phyloP scores from a whole-genome alignment of 306 rosid species.

The Cucumis melo region DNA sequence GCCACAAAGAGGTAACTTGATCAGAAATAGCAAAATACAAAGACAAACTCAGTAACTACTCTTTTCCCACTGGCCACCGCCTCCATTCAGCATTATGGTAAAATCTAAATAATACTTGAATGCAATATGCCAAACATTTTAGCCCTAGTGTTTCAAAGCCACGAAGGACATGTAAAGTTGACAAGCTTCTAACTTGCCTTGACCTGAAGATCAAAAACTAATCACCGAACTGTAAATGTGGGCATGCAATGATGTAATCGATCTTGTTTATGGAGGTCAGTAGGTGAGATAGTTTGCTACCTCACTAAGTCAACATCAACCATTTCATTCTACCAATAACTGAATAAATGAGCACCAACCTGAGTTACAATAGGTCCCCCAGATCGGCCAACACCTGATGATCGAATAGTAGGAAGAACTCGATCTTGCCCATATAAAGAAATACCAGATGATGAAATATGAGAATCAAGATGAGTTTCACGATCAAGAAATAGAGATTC shows the following conservation, averaged over 20 bases:
- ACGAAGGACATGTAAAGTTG: not conserved
- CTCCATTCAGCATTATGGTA: not conserved
- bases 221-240: not conserved
- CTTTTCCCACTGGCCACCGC: not conserved
- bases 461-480: slow-evolving; percentile 62
- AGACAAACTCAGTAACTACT: not conserved
- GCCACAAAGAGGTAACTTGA: not conserved
- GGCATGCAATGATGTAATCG: not conserved
- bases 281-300: not conserved
- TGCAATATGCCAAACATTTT: not conserved
- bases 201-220: not conserved
- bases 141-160: not conserved
- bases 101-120: not conserved
- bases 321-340: not conserved
- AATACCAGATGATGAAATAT: slow-evolving; percentile 47
- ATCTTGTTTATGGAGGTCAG: not conserved
- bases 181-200: not conserved
- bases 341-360: slow-evolving; percentile 26
- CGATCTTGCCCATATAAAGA: slow-evolving; percentile 64
- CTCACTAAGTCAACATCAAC: not conserved
- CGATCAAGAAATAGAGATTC: slow-evolving; percentile 58
- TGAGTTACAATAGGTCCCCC: slow-evolving; percentile 79
- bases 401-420: slow-evolving; percentile 50
- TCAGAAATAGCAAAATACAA: not conserved
- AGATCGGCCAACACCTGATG: slow-evolving; percentile 56